Base-by-base conservation (phyloP, 2,329 filamentous ascomycete genomes). In the Ambrosiella beaveri region DNA sequence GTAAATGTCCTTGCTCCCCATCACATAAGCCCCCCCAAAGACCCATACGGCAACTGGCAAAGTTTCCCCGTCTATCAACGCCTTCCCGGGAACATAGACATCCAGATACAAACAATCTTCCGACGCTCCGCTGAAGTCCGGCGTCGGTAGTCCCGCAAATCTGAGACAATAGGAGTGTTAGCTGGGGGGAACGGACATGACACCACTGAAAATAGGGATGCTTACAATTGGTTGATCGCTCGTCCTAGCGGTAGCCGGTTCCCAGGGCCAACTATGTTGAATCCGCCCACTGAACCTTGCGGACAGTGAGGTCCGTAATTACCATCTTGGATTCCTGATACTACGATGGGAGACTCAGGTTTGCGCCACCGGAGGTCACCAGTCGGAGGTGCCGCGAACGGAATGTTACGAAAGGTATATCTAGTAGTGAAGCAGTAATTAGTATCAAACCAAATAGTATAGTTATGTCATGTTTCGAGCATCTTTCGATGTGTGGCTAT, bases 101-200 rank as follows among this genome's bases (percentile, higher is more conserved):
- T 77, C 74, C 11, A 77, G 69, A 62, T 74, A 75, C 1, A 77
- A 68, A 60, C 75, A 77, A 59, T 77, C 74, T 62, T 76, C 73
- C 11, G 63, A 61, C 35, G 64, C 65, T 7, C 64, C 62, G 3
- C 63, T 45, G 55, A 71, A 68, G 11, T 65, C 62, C 3, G 68
- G 67, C 0, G 68, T 58, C 1, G 67, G 68, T 1, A 70, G 61
- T 1, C 67, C 67, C 1, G 64, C 67, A 36, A 71, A 61, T 15
- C 66, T 68, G 50, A 1, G 15, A 13, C 1, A n/a, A 13, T 2
- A 47, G n/a, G n/a, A 15, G n/a, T 15, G 44, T 47, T 17, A 9
- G 37, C 37, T 7, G 9, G 15, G 3, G 8, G 45, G 6, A 7
- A 7, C 45, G 2, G 5, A 45, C 9, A 13, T 6, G 15, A 17